phyloP scores from a whole-genome alignment of 2,329 filamentous ascomycete species.

The Paecilomyces dactylethromorphus region DNA sequence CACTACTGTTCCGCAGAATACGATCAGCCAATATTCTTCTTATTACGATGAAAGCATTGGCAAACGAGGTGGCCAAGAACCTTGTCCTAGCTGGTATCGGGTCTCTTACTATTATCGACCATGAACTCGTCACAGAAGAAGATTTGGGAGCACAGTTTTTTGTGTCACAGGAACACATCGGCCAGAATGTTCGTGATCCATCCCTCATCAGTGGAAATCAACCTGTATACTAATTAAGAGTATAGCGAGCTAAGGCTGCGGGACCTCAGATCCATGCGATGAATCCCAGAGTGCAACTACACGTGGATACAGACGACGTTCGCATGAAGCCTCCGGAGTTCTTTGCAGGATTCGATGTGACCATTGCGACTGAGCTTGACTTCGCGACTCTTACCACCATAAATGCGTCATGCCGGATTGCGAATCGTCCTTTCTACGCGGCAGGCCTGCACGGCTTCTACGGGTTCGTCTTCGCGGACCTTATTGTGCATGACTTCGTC shows the following conservation, averaged over 20 bases:
- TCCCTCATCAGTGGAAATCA: background rate
- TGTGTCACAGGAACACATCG: slow-evolving; percentile 64
- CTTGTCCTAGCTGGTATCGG: slow-evolving; percentile 89
- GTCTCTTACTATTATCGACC: slow-evolving; percentile 81
- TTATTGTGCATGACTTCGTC: slow-evolving; percentile 84
- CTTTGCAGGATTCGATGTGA: slow-evolving; percentile 72
- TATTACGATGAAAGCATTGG: slow-evolving; percentile 78
- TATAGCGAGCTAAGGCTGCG: slow-evolving; percentile 69
- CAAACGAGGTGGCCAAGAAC: slow-evolving; percentile 95
- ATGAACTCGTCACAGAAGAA: slow-evolving; percentile 64
- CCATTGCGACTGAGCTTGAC: slow-evolving; percentile 84
- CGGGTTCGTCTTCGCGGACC: slow-evolving; percentile 89
- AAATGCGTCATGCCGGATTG: slow-evolving; percentile 78
- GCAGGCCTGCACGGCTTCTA: slow-evolving; percentile 83
- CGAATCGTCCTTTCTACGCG: slow-evolving; percentile 78
- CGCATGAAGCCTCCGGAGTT: slow-evolving; percentile 63
- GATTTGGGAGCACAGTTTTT: slow-evolving; percentile 84
- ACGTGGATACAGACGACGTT: slow-evolving; percentile 63
- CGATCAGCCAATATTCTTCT: slow-evolving; percentile 84
- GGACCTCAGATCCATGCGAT: slow-evolving; percentile 71
- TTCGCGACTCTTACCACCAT: slow-evolving; percentile 68
- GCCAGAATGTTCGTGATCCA: slow-evolving; percentile 55
- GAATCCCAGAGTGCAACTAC: slow-evolving; percentile 79
- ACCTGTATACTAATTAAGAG: slow-evolving; percentile 7
- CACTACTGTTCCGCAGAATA: slow-evolving; percentile 50